Percentiles rank a stretch among this genome's conserved stretches.
Evolutionary conservation across 345 rosid species (phyloP).

Genomic region (Salix purpurea): DNA sequence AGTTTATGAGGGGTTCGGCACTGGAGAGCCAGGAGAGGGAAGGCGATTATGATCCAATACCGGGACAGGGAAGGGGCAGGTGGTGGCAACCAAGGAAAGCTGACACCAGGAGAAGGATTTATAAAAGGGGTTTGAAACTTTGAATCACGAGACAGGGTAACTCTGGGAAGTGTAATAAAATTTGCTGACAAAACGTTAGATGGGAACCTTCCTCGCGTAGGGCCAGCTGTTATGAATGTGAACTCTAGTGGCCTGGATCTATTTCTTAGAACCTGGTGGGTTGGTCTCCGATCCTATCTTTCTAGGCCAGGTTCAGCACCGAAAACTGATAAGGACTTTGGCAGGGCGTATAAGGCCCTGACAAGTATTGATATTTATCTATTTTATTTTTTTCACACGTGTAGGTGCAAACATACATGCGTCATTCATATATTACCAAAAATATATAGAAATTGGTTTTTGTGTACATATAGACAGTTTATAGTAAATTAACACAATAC

Average conservation of each 20-base stretch:
- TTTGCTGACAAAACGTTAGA: background rate
- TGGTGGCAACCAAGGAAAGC: background rate
- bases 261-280: no score
- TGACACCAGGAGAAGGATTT: background rate
- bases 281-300: no score
- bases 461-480: no score
- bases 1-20: background rate
- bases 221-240: background rate
- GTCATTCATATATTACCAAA: no score
- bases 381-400: no score
- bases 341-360: no score
- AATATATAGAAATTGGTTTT: no score
- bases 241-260: background rate
- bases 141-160: conserved; percentile 10
- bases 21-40: background rate
- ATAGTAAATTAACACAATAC: no score
- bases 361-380: no score
- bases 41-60: background rate
- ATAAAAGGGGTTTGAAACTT: background rate
- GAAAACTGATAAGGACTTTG: no score
- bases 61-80: background rate
- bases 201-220: background rate
- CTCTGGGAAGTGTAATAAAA: background rate
- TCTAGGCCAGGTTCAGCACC: no score
- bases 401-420: no score